A percentile compares a stretch with the other conserved stretches of the same genome.
Evolutionary conservation across 164 flowering plant genomes (phyloP).

Genomic region (Umbellularia californica): DNA sequence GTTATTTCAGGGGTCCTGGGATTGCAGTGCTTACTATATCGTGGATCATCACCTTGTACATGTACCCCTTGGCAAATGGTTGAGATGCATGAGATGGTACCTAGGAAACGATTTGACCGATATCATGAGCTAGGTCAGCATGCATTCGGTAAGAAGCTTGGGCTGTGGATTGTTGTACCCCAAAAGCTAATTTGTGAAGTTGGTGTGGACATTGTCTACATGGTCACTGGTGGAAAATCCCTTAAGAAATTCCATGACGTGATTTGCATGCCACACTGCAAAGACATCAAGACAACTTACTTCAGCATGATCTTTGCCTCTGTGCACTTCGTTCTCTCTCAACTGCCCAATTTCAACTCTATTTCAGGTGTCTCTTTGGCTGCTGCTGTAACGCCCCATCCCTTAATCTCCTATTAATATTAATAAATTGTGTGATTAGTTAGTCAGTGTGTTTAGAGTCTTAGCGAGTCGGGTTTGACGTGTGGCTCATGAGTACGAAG

Average conservation of each 20-base stretch:
- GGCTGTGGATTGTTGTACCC: conserved; percentile 52
- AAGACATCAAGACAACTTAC: conserved; percentile 42
- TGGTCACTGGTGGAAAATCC: conserved; percentile 65
- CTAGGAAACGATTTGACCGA: conserved; percentile 57
- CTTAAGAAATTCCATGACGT: conserved; percentile 47
- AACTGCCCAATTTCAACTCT: conserved; percentile 62
- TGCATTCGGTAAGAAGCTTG: conserved; percentile 56
- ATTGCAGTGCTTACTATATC: conserved; percentile 22
- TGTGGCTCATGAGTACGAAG: no score
- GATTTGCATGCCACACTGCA: conserved; percentile 28
- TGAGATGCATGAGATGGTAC: conserved; percentile 59
- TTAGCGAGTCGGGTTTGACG: no score
- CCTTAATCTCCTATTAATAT: no score
- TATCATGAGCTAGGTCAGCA: conserved; percentile 61
- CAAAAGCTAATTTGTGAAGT: conserved; percentile 53
- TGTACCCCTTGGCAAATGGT: conserved; percentile 63
- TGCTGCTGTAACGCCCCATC: conserved; percentile 29
- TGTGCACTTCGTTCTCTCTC: conserved; percentile 49
- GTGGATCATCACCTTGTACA: conserved; percentile 56
- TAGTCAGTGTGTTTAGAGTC: no score
- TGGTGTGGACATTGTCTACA: conserved; percentile 54
- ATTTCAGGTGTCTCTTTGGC: conserved; percentile 53
- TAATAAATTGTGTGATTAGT: no score
- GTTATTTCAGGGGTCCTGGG: conserved; percentile 24
- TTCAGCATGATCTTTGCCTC: conserved; percentile 64